Conservation (phyloP, 768 basidiomycete species). For the Calocera viscosa region DNA sequence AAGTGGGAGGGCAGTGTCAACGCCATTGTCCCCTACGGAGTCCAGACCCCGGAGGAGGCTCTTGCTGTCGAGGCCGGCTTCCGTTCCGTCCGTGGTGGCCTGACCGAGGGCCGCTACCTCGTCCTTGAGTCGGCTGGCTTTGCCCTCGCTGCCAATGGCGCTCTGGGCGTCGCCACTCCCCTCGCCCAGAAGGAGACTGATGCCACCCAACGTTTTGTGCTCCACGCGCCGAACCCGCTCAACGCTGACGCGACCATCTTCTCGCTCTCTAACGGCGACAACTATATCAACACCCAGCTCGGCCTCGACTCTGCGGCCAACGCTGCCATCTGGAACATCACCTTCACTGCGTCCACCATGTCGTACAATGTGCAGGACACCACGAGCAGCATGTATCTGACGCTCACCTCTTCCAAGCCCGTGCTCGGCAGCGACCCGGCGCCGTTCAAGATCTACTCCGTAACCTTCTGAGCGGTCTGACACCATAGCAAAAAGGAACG, state of each 20-base stretch:
- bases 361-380: background rate
- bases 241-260: background rate
- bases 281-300: background rate
- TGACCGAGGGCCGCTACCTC: conserved; percentile 18
- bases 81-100: conserved; percentile 14
- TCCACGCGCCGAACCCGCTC: background rate
- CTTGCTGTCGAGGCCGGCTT: conserved; percentile 15
- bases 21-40: conserved; percentile 11
- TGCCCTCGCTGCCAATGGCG: conserved; percentile 9
- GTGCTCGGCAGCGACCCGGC: background rate
- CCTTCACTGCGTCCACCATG: background rate
- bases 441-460: background rate
- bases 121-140: conserved; percentile 13
- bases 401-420: background rate
- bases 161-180: background rate
- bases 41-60: conserved; percentile 10
- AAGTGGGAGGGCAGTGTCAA: conserved; percentile 5
- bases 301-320: background rate
- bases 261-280: background rate
- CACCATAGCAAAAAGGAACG: too few relatives aligned
- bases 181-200: background rate
- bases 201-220: background rate
- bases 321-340: background rate
- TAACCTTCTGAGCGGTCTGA: background rate
- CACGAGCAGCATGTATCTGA: background rate